phyloP scores from a whole-genome alignment of 495 filamentous ascomycete species.

The Aspergillus sparsus region DNA sequence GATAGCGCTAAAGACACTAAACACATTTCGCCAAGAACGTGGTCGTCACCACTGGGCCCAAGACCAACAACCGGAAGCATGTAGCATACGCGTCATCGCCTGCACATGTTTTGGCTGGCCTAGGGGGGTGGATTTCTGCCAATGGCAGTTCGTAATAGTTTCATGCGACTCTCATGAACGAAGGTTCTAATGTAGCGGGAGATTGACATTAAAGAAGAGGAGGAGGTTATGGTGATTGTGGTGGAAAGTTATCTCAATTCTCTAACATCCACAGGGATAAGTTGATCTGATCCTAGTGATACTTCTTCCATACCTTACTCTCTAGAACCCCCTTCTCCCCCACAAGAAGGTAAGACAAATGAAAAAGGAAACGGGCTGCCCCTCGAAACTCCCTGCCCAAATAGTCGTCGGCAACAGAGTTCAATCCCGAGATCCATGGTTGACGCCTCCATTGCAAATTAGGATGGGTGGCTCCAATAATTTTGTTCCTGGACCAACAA shows the following conservation, averaged over 20 bases:
- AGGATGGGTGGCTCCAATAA: too few species aligned
- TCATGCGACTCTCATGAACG: too few species aligned
- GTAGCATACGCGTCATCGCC: conserved; percentile 4
- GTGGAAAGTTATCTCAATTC: too few species aligned
- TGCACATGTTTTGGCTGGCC: neutral
- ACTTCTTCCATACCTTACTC: neutral
- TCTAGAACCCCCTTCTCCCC: too few species aligned
- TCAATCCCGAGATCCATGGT: neutral
- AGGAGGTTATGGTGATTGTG: too few species aligned
- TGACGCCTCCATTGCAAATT: neutral
- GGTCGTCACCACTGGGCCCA: conserved; percentile 1
- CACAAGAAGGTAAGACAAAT: neutral
- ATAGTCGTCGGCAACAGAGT: too few species aligned
- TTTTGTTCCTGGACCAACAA: too few species aligned
- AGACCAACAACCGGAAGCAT: neutral
- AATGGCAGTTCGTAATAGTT: neutral
- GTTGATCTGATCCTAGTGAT: too few species aligned
- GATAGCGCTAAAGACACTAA: neutral
- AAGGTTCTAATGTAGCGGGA: neutral
- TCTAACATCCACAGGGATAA: neutral
- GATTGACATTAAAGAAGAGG: neutral
- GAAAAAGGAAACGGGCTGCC: neutral
- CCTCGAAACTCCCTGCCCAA: neutral
- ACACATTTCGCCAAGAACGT: conserved; percentile 3
- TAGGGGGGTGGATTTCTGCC: neutral